Base-by-base conservation (phyloP, 2,329 filamentous ascomycete genomes). In the Colletotrichum theobromicola region DNA sequence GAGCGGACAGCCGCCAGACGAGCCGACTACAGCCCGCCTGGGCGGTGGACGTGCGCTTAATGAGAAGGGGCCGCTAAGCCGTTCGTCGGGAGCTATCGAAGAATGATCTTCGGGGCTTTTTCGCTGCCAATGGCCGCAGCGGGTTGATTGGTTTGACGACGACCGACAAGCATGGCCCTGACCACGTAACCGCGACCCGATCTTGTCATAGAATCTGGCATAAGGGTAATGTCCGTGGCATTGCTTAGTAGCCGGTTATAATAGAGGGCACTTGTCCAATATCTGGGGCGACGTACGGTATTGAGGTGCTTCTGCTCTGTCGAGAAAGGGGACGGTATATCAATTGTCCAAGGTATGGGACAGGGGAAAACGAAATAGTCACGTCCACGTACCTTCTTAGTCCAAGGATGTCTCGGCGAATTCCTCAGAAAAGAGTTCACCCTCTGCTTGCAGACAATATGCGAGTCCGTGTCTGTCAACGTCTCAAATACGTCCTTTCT, bases 111-210 rank as follows among this genome's bases (percentile, higher is more conserved):
- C 70, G 74, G 62, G 63, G 67, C 26, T 55, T 60, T 75, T 76
- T 74, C 58, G 74, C 63, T 74, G 68, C 58, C 63, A 74, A 65
- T 60, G 66, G 62, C 69, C 66, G 42, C 55, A 55, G 57, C 37
- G 57, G 37, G 46, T 64, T 67, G 68, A 65, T 72, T 63, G 62
- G 67, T 37, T 63, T 37, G 16, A 18, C 53, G 26, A 57, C 53
- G 53, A 18, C 65, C 63, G 75, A 67, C 75, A 69, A 67, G 74
- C 74, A 74, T 77, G 70, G 70, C 74, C 65, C 37, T 70, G 75
- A 69, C 75, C 75, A 77, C 46, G 55, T 42, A 70, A 60, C 53
- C 64, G 55, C 53, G 46, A 64, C 46, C 70, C 67, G 74, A 76
- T 76, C 74, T 70, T 60, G 37, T 74, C 67, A 71, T 58, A 62